These are phyloP conservation scores for Cadophora gregata DNA, from an alignment of 2,329 filamentous ascomycete genomes.

Conservation along the genomic window DNA sequence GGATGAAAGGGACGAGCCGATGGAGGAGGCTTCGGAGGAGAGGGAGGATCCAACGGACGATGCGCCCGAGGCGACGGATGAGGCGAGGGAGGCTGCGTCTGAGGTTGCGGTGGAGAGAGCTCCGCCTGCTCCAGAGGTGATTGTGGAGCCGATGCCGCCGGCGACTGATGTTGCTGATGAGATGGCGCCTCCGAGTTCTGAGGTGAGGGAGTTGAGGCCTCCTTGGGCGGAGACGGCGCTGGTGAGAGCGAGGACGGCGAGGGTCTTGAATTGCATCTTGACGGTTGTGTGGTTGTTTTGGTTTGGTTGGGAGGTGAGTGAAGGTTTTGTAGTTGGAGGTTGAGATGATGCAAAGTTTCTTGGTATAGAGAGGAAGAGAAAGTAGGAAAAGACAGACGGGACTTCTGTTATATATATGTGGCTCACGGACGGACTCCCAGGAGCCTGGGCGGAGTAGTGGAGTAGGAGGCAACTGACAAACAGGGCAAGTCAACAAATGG, in stretches of 20 bases:
- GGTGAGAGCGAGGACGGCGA: constrained; percentile 39
- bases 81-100: constrained; percentile 14
- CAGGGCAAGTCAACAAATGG: not conserved
- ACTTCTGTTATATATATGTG: not conserved
- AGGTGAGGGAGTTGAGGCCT: constrained; percentile 19
- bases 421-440: constrained; percentile 8
- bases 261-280: constrained; percentile 43
- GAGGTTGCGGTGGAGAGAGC: not conserved
- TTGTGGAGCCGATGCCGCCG: constrained; percentile 23
- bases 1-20: constrained; percentile 21
- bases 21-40: constrained; percentile 24
- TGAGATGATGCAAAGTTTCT: not conserved
- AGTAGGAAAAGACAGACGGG: constrained; percentile 1
- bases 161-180: constrained; percentile 24
- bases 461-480: not conserved
- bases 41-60: constrained; percentile 19
- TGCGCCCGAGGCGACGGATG: constrained; percentile 17
- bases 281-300: constrained; percentile 17
- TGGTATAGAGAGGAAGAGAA: not conserved
- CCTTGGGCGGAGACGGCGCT: constrained; percentile 33
- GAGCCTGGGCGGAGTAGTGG: not conserved
- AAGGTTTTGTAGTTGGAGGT: not conserved
- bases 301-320: not conserved
- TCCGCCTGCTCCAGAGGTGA: constrained; percentile 13
- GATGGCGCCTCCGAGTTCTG: constrained; percentile 18